Conservation (phyloP, 108 stramenopile species). For the Schizochytrium sp. region DNA sequence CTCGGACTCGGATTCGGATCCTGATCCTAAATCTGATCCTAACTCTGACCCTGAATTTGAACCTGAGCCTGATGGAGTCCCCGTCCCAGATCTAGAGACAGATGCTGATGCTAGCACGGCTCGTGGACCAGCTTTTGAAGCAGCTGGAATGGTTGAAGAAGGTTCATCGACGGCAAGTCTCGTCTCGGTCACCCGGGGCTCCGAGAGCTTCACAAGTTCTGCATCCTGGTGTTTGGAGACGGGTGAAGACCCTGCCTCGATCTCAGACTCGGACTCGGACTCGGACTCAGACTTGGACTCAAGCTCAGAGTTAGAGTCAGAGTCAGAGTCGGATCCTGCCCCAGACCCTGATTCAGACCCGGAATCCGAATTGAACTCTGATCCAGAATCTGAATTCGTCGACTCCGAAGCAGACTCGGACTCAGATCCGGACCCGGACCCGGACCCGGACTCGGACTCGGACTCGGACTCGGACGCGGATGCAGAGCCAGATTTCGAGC, state of each 20-base stretch:
- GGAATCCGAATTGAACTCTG: background rate
- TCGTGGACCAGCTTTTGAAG: no score
- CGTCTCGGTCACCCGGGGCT: no score
- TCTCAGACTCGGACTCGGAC: no score
- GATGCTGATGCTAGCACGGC: no score
- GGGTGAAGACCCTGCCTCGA: no score
- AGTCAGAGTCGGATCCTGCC: background rate
- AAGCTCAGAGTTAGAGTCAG: background rate
- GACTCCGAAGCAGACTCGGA: background rate
- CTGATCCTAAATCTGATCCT: background rate
- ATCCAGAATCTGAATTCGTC: background rate
- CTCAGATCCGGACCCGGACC: background rate
- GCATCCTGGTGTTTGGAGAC: no score
- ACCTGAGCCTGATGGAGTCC: no score
- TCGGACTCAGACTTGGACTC: background rate
- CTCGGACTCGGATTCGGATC: background rate
- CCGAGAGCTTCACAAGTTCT: no score
- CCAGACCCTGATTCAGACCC: background rate
- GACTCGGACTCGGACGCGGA: background rate
- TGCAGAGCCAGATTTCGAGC: background rate
- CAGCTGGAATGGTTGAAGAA: no score
- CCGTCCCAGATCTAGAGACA: no score
- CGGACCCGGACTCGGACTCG: background rate
- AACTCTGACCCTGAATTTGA: no score
- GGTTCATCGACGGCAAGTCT: no score